Evolutionary conservation across 2,329 filamentous ascomycete genomes (phyloP), one percentile per base, ranked within the genome.

Genomic region (Colletotrichum navitas): DNA sequence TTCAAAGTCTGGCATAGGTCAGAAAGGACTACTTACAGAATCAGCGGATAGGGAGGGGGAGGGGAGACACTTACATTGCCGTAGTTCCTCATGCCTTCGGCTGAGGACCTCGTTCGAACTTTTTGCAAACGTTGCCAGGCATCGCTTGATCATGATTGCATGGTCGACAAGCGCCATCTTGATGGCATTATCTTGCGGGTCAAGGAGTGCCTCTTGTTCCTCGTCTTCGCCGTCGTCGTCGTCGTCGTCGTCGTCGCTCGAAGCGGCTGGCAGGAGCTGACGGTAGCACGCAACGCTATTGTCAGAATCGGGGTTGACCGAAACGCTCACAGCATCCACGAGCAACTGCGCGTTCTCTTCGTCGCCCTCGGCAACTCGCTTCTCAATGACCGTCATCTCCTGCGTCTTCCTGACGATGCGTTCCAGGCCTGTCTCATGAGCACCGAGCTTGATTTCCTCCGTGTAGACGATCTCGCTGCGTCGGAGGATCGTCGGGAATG

Each of bases 401-500:
- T 93, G 90, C 0, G 95, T 97, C 84, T 98, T 98, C 71, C 95
- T 90, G 76, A 94, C 92, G 41, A 96, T 95, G 21, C 95, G 91
- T 80, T 98, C 95, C 72, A 98, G 86, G 0, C 93, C 95, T n/a
- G 94, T 95, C 81, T 98, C 93, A 70, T 96, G 85, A 8, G 95
- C 91, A 41, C 88, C 88, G 34, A 98, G 85, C 14, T 86, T 86
- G 24, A 94, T 80, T 60, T 92, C 91, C 24, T 91, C 88, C 1
- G 88, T 86, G 8, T 89, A 85, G 18, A 97, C 83, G 72, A 98
- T 93, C 82, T 98, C 95, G 76, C 94, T 97, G 66, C 95, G 90
- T 41, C 94, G 90, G 34, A 98, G 84, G 60, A 98, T 97, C 1
- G 95, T 98, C 0, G 95, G 96, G 83, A 98, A 98, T 0, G 91